Base-by-base conservation (phyloP, 1,284 basidiomycete genomes). In the Amylostereum areolatum region DNA sequence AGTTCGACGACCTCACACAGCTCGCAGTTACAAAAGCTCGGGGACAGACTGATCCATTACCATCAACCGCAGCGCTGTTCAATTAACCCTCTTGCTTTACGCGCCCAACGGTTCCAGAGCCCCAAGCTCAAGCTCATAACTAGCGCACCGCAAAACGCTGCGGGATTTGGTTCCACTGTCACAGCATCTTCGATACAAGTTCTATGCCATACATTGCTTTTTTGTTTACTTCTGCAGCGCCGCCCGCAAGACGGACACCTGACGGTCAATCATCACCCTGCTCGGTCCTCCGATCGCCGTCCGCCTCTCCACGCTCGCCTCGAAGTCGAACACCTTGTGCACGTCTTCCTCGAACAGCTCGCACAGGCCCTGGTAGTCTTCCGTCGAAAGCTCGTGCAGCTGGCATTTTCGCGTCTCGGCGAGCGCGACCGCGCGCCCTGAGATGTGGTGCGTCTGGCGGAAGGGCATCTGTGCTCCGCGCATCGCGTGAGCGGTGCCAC, bases 371-470 rank as follows among this genome's bases (percentile, higher is more conserved):
- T 88, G 80, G 70, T 85, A 93, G 63, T 99, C 92, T 29, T 81
- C 69, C 45, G 95, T 72, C 1, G 83, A 80, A 50, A 99, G 76
- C 42, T 90, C 83, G 52, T 91, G 85, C 40, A 99, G 76, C 60
- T 89, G 85, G 61, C 88, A 87, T 56, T 80, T 77, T 34, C 82
- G 81, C 46, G 86, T 75, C 67, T 99, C 96, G 0, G 96, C 95
- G 34, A 98, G 76, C 3, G 94, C 92, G 49, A 99, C 96, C 12
- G 95, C 92, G 33, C 92, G 88, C 11, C 96, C 96, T 5, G 96
- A 97, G 59, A 99, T 86, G 68, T 99, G 96, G 68, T 99, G 96
- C 2, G 96, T 99, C 72, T 98, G 94, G 42, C 96, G 86, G 85
- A 99, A 99, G 5, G 96, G 96, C 48, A 86, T 80, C 85, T 86